Percentiles rank a stretch among this genome's conserved stretches.
These are phyloP conservation scores for Ilyonectria mors-panacis DNA, from an alignment of 2,329 filamentous ascomycete species.

Conservation along the genomic window DNA sequence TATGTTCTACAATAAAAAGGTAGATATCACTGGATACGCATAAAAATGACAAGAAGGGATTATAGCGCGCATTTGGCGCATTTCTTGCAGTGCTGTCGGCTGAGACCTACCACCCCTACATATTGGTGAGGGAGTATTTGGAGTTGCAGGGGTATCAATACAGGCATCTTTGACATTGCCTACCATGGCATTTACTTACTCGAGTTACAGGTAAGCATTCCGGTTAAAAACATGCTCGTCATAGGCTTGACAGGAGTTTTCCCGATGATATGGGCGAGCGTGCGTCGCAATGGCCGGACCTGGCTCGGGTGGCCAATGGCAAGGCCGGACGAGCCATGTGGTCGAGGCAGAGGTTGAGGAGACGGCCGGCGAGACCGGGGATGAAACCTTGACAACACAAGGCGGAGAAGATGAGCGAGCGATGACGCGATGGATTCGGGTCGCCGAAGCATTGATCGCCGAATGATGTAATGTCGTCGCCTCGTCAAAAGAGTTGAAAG, in stretches of 20 bases:
- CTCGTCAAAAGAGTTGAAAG: neutral
- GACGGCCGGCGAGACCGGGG: conserved; percentile 20
- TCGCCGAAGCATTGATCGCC: neutral
- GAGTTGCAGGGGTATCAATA: neutral
- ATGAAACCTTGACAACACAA: neutral
- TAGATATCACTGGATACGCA: too few relatives aligned
- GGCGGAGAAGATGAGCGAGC: neutral
- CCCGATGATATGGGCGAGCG: conserved; percentile 8
- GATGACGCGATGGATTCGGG: conserved; percentile 16
- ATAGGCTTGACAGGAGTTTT: conserved; percentile 25
- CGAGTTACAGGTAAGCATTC: neutral
- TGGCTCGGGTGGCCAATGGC: conserved; percentile 38
- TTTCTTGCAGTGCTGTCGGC: too few relatives aligned
- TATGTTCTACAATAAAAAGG: too few relatives aligned
- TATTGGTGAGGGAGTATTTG: neutral
- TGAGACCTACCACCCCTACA: too few relatives aligned
- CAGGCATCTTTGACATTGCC: neutral
- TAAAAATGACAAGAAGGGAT: too few relatives aligned
- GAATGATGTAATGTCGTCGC: conserved; percentile 12
- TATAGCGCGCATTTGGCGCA: too few relatives aligned
- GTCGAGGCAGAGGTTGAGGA: conserved; percentile 42
- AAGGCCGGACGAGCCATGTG: conserved; percentile 42
- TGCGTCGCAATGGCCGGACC: conserved; percentile 14
- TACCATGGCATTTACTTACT: neutral
- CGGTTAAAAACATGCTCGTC: neutral